These are phyloP conservation scores for Ogataea degrootiae DNA, from an alignment of 805 yeast species.

Conservation along the genomic window DNA sequence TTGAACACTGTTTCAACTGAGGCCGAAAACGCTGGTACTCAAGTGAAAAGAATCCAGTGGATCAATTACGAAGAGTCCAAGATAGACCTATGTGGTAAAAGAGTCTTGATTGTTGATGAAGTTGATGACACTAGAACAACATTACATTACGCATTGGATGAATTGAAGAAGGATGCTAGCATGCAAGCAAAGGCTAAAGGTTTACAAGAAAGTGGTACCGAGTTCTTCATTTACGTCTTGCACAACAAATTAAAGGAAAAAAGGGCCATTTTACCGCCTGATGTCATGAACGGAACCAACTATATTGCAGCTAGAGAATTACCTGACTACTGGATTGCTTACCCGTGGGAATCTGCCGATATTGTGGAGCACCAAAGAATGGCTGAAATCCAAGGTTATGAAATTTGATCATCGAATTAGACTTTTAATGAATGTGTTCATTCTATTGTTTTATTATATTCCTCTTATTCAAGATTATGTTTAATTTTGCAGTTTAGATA, in stretches of 20 bases:
- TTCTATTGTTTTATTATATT: background rate
- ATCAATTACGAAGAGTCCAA: conserved; percentile 67
- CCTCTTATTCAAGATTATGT: too few species aligned
- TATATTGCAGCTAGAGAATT: conserved; percentile 73
- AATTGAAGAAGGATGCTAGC: conserved; percentile 65
- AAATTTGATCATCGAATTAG: conserved; percentile 23
- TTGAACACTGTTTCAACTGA: conserved; percentile 54
- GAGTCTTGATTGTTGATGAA: conserved; percentile 71
- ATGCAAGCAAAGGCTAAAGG: conserved; percentile 53
- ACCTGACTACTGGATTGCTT: conserved; percentile 80
- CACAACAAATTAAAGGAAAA: conserved; percentile 73
- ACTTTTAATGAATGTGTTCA: background rate
- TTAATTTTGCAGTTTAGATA: too few species aligned
- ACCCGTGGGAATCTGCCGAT: conserved; percentile 81
- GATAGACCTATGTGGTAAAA: conserved; percentile 60
- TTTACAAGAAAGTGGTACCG: conserved; percentile 49
- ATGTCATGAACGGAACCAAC: conserved; percentile 48
- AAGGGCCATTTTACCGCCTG: conserved; percentile 65
- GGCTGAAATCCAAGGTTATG: conserved; percentile 75
- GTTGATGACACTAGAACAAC: conserved; percentile 87
- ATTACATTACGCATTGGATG: conserved; percentile 71
- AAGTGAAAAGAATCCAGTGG: conserved; percentile 80
- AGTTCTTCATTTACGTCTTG: conserved; percentile 70
- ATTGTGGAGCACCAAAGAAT: conserved; percentile 66
- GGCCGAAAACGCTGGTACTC: conserved; percentile 56